Base-by-base conservation (phyloP, 2,329 filamentous ascomycete genomes). In the Sclerotinia subarctica region DNA sequence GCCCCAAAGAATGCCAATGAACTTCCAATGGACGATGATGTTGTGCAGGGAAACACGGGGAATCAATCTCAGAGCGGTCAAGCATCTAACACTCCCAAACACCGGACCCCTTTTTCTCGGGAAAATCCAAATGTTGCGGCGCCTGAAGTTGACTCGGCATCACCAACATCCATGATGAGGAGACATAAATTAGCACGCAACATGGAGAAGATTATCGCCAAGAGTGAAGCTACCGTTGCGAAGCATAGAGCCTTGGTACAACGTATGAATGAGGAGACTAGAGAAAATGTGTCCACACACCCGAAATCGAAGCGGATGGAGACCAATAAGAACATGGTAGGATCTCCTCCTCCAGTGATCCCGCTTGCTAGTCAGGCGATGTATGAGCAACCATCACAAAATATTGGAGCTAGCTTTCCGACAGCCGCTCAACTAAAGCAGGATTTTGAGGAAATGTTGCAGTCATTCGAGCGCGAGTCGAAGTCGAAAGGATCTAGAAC, bases 391-490 rank as follows among this genome's bases (percentile, higher is more conserved):
- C 21, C 46, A n/a, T 26, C 29, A 38, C 21, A 51, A 38, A 19
- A 62, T 17, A 0, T n/a, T 21, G n/a, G 29, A 38, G 29, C 46
- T 35, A 26, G n/a, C 5, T n/a, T 49, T 46, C 59, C 59, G 11
- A 62, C 59, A 51, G 59, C 46, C 5, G 59, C 59, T 26, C 59
- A 62, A 38, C 32, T 62, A 4, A 62, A 62, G 15, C 29, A 62
- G 46, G 59, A 62, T 46, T 11, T 62, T 32, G 59, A 62, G 32
- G 59, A 62, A 35, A 62, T 62, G 59, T 15, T 62, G 46, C 46
- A 38, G 29, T 62, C 59, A 51, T 62, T 62, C 26, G 46, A 51
- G 15, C 59, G 21, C 29, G 59, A 62, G 46, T 51, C 59, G 21
- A 62, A 51, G 29, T 51, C 59, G 10, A 62, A 51, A 62, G 59